Evolutionary conservation across 305 asterid species (phyloP).

Genomic region (Solanum hybrid): DNA sequence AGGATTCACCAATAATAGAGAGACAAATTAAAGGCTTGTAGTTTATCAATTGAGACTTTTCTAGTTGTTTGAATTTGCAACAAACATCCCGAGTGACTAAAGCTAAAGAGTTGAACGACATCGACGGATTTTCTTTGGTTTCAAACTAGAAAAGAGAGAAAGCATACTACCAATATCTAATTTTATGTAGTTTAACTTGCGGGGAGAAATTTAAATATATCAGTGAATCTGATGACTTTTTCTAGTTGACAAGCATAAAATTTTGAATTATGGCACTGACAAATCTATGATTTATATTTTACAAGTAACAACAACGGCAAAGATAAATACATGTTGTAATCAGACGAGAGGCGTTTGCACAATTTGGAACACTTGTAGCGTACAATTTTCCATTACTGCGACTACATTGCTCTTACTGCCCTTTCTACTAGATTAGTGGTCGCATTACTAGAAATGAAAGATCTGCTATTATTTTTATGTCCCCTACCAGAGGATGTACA

Average conservation of each 20-base stretch:
- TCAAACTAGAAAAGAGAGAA: background rate
- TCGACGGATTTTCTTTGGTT: background rate
- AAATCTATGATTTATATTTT: too few species aligned
- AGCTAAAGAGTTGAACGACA: background rate
- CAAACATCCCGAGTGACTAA: background rate
- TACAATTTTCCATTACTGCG: too few species aligned
- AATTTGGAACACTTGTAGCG: too few species aligned
- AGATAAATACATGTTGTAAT: too few species aligned
- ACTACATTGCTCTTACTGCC: too few species aligned
- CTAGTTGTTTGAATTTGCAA: background rate
- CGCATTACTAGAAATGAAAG: slow-evolving; percentile 55
- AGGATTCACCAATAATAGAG: too few species aligned
- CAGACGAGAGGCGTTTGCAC: too few species aligned
- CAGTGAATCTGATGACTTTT: background rate
- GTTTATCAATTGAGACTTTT: background rate
- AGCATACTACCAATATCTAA: background rate
- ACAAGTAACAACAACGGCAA: too few species aligned
- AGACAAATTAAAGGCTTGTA: too few species aligned
- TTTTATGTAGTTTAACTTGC: background rate
- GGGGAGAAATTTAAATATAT: background rate
- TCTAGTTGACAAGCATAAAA: background rate
- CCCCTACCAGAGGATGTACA: too few species aligned
- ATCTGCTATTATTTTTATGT: slow-evolving; percentile 27
- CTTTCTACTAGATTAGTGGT: slow-evolving; percentile 13
- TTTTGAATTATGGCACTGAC: background rate